Evolutionary conservation across 108 stramenopile genomes (phyloP), one percentile per base, ranked within the genome.

Genomic region (Schizochytrium sp.): DNA sequence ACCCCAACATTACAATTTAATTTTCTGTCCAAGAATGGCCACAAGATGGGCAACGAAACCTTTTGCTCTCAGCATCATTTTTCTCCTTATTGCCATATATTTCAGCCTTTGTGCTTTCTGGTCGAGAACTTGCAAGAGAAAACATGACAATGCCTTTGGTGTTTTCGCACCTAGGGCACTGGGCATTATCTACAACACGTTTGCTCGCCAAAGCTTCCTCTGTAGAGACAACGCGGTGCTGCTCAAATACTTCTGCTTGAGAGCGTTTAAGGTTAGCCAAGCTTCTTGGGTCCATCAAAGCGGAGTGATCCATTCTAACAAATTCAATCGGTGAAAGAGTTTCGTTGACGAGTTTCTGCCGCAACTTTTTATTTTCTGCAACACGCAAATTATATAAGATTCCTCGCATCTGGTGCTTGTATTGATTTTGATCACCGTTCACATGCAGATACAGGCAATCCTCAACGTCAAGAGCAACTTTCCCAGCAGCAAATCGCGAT

Each of bases 31-130:
- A 83, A n/a, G 47, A 40, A 40, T 55, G 55, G 5, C 76, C 53
- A 53, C 76, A 83, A 10, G 8, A 47, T 8, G 50, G 50, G 3
- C 76, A 83, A 13, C 53, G 76, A 2, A 40, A 83, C 5, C 76
- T 47, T 5, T 46, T 28, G 17, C 5, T 47, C 50, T n/a, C 19
- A 10, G 47, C 45, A 53, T 83, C 53, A n/a, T n/a, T 38, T 5
- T 42, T 5, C 47, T 83, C 76, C 76, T 83, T 83, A 53, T 83
- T 83, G 47, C 76, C 76, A 38, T 55, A 83, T 13, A 83, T 83
- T 28, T 83, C 76, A 49, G 76, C 76, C 53, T 83, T 83, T 47
- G 76, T 55, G 53, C 50, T 55, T 50, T 83, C 76, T 0, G 64
- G 64, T 5, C 53, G 76, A n/a, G 47, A 55, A 10, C 38, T 7